Evolutionary conservation across 75 land plant genomes (phyloP), one percentile per base, ranked within the genome.

Genomic region (Cunninghamia lanceolata): DNA sequence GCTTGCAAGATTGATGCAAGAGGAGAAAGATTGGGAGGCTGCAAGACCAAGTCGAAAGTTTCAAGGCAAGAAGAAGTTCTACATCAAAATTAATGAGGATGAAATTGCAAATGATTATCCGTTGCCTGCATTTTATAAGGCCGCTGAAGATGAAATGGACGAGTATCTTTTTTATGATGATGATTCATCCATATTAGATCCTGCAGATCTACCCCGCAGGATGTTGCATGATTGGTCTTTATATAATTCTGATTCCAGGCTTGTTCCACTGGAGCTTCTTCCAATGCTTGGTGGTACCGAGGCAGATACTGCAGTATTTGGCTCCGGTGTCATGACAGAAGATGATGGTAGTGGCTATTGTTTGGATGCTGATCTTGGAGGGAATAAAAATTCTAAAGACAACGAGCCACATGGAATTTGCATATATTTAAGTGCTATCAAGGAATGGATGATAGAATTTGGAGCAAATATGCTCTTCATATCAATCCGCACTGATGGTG

Each of bases 391-490:
- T 46, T 85, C 88, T 42, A 88, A 86, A 40, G 79, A 36, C 10
- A 46, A 46, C 36, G 75, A 84, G 38, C 86, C 84, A 42, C 90
- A 93, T 81, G 97, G 98, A 13, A 89, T 98, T 59, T 94, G 95
- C 73, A 86, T 98, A 47, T 98, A 92, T 86, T 68, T 98, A 83
- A 98, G 98, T 91, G 93, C 98, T 43, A 94, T 98, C 42, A 98
- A 96, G 90, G 99, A 98, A 84, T 98, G 99, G 98, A 87, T 93
- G 95, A 94, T 98, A 83, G 98, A 98, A 82, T 98, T 96, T 88
- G 98, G 98, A 75, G 91, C 94, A 30, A 85, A 90, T 82, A 96
- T 95, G 93, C 78, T 96, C 50, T 94, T 91, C 52, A 91, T 96
- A 4, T 98, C 96, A 40, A 92, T 96, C 70, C 84, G 98, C 19